Evolutionary conservation across 441 rosid species (phyloP), one percentile per base, ranked within the genome.

Genomic region (Breynia disticha): DNA sequence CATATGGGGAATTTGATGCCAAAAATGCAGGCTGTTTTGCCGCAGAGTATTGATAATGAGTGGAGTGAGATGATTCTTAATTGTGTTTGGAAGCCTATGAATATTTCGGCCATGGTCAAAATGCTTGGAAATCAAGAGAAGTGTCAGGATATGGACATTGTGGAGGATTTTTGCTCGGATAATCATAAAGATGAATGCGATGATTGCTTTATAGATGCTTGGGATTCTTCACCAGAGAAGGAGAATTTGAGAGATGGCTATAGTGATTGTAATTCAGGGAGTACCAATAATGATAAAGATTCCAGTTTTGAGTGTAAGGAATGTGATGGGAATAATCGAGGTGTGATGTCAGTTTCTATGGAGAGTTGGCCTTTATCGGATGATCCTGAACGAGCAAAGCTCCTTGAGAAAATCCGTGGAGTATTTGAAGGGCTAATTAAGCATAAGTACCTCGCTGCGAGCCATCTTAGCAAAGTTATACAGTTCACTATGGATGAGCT

Each of bases 11-110:
- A 69, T 63, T 78, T 84, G 42, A 55, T 72, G 64, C 91, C 87
- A 1, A 82, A 78, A 64, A 74, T 81, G 90, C 90, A 79, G 73
- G 72, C 67, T n/a, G 70, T 86, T 68, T 72, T 88, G 72, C 98
- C 98, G 17, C 88, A 79, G 60, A 67, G 74, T 70, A 57, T 83
- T 55, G 80, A 84, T 37, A 69, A 54, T 61, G 83, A 82, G 62
- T 84, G 90, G 87, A 70, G 60, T 56, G 90, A 84, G 59, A 76
- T 82, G 90, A 80, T 88, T 60, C 70, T 76, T 51, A 86, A 58
- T 56, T 73, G 75, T 59, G 67, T 83, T 57, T 88, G 97, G 98
- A 84, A 82, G 73, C 97, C 98, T 9, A 57, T 93, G 56, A 97
- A 93, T 78, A 59, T 84, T 65, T 73, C 79, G 50, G 78, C 87